These are phyloP conservation scores for Wickerhamomyces xylosicus DNA, from an alignment of 805 yeast species.

Conservation along the genomic window DNA sequence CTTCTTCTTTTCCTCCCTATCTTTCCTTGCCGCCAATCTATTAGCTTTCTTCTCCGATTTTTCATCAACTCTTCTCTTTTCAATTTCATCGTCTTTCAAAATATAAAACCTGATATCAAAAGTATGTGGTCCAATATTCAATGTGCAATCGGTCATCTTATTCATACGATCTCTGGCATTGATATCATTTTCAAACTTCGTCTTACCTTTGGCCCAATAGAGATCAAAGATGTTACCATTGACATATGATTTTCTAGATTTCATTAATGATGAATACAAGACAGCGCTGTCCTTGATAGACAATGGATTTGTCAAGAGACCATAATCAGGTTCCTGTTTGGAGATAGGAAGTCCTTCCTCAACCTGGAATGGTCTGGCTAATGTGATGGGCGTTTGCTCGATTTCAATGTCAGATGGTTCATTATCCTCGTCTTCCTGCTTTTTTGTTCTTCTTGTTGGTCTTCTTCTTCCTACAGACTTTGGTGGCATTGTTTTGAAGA, in stretches of 20 bases:
- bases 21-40: constrained; percentile 25
- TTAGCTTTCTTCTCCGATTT: constrained; percentile 26
- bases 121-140: constrained; percentile 74
- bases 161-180: constrained; percentile 81
- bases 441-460: constrained; percentile 10
- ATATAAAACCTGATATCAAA: constrained; percentile 73
- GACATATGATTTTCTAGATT: constrained; percentile 63
- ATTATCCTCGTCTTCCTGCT: constrained; percentile 8
- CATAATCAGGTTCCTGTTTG: constrained; percentile 49
- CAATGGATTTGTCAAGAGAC: constrained; percentile 53
- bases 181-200: constrained; percentile 28
- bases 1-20: constrained; percentile 23
- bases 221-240: constrained; percentile 60
- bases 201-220: constrained; percentile 66
- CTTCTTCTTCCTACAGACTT: constrained; percentile 6
- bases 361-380: constrained; percentile 50
- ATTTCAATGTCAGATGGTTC: constrained; percentile 19
- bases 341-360: constrained; percentile 63
- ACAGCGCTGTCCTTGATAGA: constrained; percentile 67
- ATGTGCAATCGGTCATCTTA: constrained; percentile 66
- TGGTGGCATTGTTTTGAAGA: constrained; percentile 15
- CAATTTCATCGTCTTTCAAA: constrained; percentile 71
- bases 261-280: constrained; percentile 57
- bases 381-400: constrained; percentile 15
- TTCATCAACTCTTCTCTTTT: constrained; percentile 33